phyloP scores from a whole-genome alignment of 2,329 filamentous ascomycete species.

The Xylaria sp. region DNA sequence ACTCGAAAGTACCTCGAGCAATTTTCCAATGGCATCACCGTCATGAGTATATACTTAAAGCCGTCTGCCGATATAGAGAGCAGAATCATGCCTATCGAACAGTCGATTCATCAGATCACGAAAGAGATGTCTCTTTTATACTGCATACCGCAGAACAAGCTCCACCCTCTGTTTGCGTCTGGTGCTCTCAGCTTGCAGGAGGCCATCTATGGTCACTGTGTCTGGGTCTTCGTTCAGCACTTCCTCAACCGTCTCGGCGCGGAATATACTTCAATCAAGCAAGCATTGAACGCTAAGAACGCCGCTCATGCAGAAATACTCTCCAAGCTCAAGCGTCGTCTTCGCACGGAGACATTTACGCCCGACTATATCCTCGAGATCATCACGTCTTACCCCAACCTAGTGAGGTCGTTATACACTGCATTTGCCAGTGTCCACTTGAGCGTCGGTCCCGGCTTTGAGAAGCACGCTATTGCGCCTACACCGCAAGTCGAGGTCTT shows the following conservation, averaged over 20 bases:
- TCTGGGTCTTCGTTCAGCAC: conserved; percentile 97
- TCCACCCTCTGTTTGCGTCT: conserved; percentile 84
- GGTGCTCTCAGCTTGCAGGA: conserved; percentile 91
- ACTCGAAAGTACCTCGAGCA: conserved; percentile 98
- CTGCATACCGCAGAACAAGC: conserved; percentile 96
- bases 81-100: conserved; percentile 78
- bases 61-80: conserved; percentile 64
- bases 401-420: conserved; percentile 86
- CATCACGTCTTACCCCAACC: conserved; percentile 83
- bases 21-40: conserved; percentile 96
- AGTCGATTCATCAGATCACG: conserved; percentile 97
- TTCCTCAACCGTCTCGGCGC: conserved; percentile 94
- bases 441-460: conserved; percentile 53
- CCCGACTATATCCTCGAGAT: conserved; percentile 98
- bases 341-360: conserved; percentile 96
- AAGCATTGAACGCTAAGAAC: conserved; percentile 79
- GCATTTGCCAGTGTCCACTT: conserved; percentile 89
- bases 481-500: conserved; percentile 68
- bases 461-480: conserved; percentile 55
- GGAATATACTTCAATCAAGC: conserved; percentile 85
- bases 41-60: conserved; percentile 93
- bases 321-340: conserved; percentile 90
- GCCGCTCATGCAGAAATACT: conserved; percentile 84
- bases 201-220: conserved; percentile 94
- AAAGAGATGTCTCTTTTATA: conserved; percentile 97